A percentile compares a stretch with the other conserved stretches of the same genome.
Conservation (phyloP, 2,329 filamentous ascomycete species). For the Sporothrix inflata region DNA sequence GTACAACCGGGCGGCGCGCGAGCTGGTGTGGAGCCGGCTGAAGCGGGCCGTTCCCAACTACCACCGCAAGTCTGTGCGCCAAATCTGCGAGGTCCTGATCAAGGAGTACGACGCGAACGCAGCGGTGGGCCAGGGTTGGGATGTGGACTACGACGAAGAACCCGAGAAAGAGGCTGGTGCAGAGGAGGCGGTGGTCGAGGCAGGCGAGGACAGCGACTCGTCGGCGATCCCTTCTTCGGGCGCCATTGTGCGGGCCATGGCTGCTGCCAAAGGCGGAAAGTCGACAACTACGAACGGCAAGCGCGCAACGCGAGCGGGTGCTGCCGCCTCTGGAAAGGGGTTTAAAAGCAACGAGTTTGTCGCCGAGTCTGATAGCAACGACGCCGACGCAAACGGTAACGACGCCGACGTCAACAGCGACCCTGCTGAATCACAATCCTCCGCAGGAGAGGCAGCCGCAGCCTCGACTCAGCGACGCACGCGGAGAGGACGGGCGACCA, state of each 20-base stretch:
- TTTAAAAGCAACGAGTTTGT: slow-evolving; percentile 27
- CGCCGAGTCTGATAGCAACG: slow-evolving; percentile 21
- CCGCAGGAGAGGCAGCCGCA: background rate
- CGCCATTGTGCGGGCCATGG: slow-evolving; percentile 6
- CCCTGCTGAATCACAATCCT: background rate
- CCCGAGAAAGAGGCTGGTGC: background rate
- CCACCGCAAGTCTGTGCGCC: slow-evolving; percentile 29
- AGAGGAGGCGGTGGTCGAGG: background rate
- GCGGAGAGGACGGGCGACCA: background rate
- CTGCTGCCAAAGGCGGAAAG: slow-evolving; percentile 9
- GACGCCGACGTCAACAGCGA: background rate
- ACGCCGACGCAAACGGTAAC: background rate
- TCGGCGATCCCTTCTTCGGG: slow-evolving; percentile 10
- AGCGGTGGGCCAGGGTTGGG: slow-evolving; percentile 26
- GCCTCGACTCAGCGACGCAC: background rate
- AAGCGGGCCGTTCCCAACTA: slow-evolving; percentile 32
- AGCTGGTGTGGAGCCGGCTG: slow-evolving; percentile 35
- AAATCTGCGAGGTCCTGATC: slow-evolving; percentile 31
- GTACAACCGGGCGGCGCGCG: slow-evolving; percentile 32
- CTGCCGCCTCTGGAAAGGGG: background rate
- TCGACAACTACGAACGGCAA: background rate
- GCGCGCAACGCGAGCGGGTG: background rate
- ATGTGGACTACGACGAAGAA: slow-evolving; percentile 28
- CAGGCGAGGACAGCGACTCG: background rate
- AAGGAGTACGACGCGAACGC: slow-evolving; percentile 28